Conservation (phyloP, 192 early-diverging fungal species). For the Dispira parvispora region DNA sequence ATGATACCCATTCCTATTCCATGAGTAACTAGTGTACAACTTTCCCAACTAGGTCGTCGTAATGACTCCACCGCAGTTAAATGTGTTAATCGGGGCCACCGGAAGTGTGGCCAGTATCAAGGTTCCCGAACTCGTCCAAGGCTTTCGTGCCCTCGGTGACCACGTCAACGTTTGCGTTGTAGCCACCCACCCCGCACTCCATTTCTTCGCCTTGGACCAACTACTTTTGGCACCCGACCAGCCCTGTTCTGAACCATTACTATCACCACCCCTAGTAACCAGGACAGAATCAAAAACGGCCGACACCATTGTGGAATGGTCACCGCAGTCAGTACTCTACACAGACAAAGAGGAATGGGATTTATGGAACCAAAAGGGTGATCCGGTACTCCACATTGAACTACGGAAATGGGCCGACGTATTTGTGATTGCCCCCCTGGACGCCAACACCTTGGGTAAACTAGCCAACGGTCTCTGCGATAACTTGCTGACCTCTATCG, state of each 20-base stretch:
- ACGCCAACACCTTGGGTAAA: constrained; percentile 89
- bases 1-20: too few species aligned
- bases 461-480: constrained; percentile 82
- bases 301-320: too few species aligned
- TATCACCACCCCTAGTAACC: too few species aligned
- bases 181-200: constrained; percentile 61
- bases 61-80: neutral
- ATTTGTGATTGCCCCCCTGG: constrained; percentile 74
- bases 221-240: constrained; percentile 24
- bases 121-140: constrained; percentile 50
- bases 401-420: constrained; percentile 91
- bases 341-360: constrained; percentile 85
- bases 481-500: constrained; percentile 81
- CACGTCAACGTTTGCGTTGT: constrained; percentile 60
- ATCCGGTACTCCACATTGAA: constrained; percentile 88
- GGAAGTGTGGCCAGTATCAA: constrained; percentile 89
- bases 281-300: too few species aligned
- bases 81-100: constrained; percentile 64
- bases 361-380: constrained; percentile 37
- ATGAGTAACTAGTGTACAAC: too few species aligned
- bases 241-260: too few species aligned
- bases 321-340: constrained; percentile 17
- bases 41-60: too few species aligned
- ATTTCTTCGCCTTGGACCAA: constrained; percentile 57
- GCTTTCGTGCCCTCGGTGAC: constrained; percentile 24